These are phyloP conservation scores for Aspergillus spinulosporus DNA, from an alignment of 2,329 filamentous ascomycete genomes.

Conservation along the genomic window DNA sequence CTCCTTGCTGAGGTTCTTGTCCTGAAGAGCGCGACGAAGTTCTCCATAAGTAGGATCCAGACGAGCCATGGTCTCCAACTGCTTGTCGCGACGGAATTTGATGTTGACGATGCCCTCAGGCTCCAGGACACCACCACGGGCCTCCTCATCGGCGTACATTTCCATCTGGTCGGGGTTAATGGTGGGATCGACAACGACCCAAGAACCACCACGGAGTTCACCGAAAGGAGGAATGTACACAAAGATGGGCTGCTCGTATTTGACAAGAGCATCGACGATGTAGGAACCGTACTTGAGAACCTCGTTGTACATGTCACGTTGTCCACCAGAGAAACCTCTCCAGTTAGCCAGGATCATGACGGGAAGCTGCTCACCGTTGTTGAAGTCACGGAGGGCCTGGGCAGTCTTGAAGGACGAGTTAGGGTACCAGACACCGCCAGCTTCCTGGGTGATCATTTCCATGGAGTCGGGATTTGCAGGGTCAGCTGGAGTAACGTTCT, in stretches of 20 bases:
- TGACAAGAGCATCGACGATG: conserved; percentile 97
- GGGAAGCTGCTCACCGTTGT: conserved; percentile 95
- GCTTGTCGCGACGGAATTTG: conserved; percentile 97
- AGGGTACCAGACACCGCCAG: conserved; percentile 98
- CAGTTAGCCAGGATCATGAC: conserved; percentile 99
- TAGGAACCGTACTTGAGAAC: conserved; percentile 99
- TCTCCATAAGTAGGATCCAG: conserved; percentile 80
- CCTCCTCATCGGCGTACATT: conserved; percentile 96
- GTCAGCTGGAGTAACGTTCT: conserved; percentile 95
- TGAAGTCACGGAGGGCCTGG: conserved; percentile 98
- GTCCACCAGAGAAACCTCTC: conserved; percentile 99
- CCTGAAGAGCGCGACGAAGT: conserved; percentile 75
- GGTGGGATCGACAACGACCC: conserved; percentile 98
- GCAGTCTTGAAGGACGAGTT: conserved; percentile 99
- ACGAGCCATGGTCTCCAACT: conserved; percentile 95
- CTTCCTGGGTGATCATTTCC: conserved; percentile 90
- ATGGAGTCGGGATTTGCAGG: conserved; percentile 98
- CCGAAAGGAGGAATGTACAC: conserved; percentile 97
- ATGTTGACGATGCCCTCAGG: conserved; percentile 98
- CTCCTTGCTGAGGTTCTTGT: conserved; percentile 69
- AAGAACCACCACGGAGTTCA: conserved; percentile 96
- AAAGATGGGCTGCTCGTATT: conserved; percentile 98
- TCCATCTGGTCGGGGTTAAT: conserved; percentile 98
- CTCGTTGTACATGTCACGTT: conserved; percentile 99
- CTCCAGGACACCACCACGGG: conserved; percentile 95